Base-by-base conservation (phyloP, 352 stramenopile genomes). In the Phytophthora nicotianae region DNA sequence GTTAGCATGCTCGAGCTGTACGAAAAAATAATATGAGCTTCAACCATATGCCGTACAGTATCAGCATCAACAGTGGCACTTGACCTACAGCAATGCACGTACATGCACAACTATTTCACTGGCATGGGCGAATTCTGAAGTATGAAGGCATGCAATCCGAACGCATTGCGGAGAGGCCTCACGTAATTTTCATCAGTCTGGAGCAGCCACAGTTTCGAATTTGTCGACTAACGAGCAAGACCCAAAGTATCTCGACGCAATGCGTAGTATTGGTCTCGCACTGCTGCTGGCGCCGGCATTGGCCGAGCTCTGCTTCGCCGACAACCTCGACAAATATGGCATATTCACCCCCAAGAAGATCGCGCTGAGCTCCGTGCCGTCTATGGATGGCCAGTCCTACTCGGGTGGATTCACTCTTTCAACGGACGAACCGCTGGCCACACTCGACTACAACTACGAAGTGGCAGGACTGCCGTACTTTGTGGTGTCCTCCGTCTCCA, bases 401-500 rank as follows among this genome's bases (percentile, higher is more conserved):
- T 35, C 29, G 29, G 10, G 29, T 29, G 49, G 38, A 54, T 75
- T 75, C 47, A 57, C 48, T n/a, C 57, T 75, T 9, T 62, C 62
- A 21, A 5, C 37, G 0, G 57, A 58, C 19, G 32, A 68, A 19
- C 56, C 61, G 2, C 27, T 74, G 19, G 62, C 53, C 33, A 75
- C 67, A 7, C 55, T 75, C 17, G 67, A 75, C 57, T 68, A 71
- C 41, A 43, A 60, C 56, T 75, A 72, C 29, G 56, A 75, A 43
- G 62, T 75, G n/a, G 67, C 67, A 13, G 67, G 67, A 2, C 33
- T 75, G 16, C 67, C 57, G 17, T 75, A 68, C 49, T 75, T 75
- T 26, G 42, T 63, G 11, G 67, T 65, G n/a, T 65, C 50, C n/a
- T 46, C 43, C 11, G 47, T 74, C 49, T 62, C 37, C 17, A 55